Evolutionary conservation across 768 basidiomycete genomes (phyloP).

Genomic region (Sutorius australiensis): DNA sequence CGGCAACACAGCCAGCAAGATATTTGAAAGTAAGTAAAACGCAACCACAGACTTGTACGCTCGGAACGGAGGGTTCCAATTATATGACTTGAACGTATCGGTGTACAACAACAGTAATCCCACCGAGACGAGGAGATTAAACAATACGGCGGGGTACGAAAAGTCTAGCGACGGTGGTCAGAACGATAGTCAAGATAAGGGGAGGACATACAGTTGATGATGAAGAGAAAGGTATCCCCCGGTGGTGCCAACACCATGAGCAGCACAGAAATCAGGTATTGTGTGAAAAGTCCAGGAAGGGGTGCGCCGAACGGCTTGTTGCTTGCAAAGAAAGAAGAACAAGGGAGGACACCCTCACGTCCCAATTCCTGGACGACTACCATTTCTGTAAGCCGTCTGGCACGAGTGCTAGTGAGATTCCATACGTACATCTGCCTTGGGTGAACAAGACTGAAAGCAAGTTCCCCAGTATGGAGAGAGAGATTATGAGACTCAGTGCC

Average conservation of each 20-base stretch:
- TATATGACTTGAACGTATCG: conserved; percentile 36
- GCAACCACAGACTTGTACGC: conserved; percentile 47
- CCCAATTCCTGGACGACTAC: conserved; percentile 72
- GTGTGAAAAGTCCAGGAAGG: conserved; percentile 55
- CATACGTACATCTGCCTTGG: conserved; percentile 55
- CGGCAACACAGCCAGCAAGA: conserved; percentile 61
- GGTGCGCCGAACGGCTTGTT: conserved; percentile 71
- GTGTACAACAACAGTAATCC: conserved; percentile 64
- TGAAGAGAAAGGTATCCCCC: conserved; percentile 73
- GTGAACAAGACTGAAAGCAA: conserved; percentile 60
- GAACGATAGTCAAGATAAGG: no score
- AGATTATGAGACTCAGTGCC: conserved; percentile 59
- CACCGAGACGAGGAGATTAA: conserved; percentile 57
- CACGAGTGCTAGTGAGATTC: conserved; percentile 4
- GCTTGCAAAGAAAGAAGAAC: conserved; percentile 62
- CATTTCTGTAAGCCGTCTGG: background rate
- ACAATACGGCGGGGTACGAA: conserved; percentile 53
- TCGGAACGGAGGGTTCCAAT: conserved; percentile 65
- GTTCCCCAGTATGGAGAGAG: conserved; percentile 63
- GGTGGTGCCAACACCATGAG: conserved; percentile 57
- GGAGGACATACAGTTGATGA: conserved; percentile 58
- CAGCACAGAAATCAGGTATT: conserved; percentile 56
- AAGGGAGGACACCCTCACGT: conserved; percentile 66
- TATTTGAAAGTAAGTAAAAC: conserved; percentile 61
- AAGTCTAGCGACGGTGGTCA: conserved; percentile 37